Evolutionary conservation across 331 rosid species (phyloP), one percentile per base, ranked within the genome.

Genomic region (Quercus lobata): DNA sequence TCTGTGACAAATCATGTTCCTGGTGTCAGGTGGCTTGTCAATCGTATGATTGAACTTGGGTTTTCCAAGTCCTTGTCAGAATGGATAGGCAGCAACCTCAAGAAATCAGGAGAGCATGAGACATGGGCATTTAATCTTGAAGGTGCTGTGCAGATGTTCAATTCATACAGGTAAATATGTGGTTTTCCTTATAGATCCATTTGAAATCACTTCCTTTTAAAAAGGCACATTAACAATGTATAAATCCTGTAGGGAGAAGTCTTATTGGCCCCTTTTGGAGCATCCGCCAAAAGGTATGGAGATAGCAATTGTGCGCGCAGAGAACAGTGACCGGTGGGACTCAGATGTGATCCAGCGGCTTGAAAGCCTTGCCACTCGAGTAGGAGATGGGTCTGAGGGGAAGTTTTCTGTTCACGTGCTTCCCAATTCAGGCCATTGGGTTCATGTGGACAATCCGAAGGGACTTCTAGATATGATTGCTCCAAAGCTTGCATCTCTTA

Each of bases 391-490:
- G 52, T 87, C 86, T 24, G 57, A 55, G 35, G 98, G 99, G 60
- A 90, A 86, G 84, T 83, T 89, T 83, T 90, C 91, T 6, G 73
- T 74, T 69, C 78, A 72, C 72, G 82, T 91, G 83, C 98, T 95
- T 83, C 98, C 99, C 53, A 82, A 90, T 65, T 87, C 97, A 27
- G 98, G 99, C 35, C 99, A 95, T 74, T 95, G 99, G 99, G 93
- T 95, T 91, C 97, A 95, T 75, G 93, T 85, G 80, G 96, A 93
- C 84, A 93, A 90, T 71, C 97, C 99, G 17, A 86, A 87, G 80
- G 98, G 99, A 78, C 93, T 93, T 83, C 89, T 95, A 44, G 91
- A 90, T 78, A 89, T 91, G 73, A 79, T 95, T 82, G 91, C 86
- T 77, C 87, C 98, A 74, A 90, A 82, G 82, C 74, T 91, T 65